A percentile compares a stretch with the other conserved stretches of the same genome.
Conservation (phyloP, 2,329 filamentous ascomycete species). For the Paracoccidioides lutzii region DNA sequence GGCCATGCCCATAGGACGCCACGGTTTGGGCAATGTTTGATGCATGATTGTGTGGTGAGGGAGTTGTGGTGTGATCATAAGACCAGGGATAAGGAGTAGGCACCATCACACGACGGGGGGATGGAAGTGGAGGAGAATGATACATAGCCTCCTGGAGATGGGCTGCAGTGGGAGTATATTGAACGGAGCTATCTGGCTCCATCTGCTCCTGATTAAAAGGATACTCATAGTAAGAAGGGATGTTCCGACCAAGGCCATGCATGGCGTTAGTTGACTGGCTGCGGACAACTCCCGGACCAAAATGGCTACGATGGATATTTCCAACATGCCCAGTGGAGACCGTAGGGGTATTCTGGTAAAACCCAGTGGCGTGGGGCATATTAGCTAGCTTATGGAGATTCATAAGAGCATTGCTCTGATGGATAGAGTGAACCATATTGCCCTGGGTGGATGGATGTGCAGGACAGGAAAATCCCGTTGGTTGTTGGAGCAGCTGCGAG, state of each 20-base stretch:
- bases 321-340: background rate
- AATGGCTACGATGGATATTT: background rate
- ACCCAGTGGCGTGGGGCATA: no score
- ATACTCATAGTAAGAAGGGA: background rate
- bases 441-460: background rate
- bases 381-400: background rate
- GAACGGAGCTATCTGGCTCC: background rate
- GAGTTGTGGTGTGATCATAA: background rate
- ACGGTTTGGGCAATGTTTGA: background rate
- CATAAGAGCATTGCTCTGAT: background rate
- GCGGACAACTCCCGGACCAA: background rate
- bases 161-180: background rate
- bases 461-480: background rate
- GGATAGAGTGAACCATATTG: background rate
- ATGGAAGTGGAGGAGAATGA: background rate
- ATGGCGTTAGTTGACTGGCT: constrained; percentile 1
- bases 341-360: background rate
- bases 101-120: background rate
- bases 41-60: background rate
- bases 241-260: background rate
- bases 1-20: background rate
- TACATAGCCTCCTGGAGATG: background rate
- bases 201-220: background rate
- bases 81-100: background rate
- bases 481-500: background rate